Base-by-base conservation (phyloP, 2,329 filamentous ascomycete genomes). In the Neofusicoccum parvum region DNA sequence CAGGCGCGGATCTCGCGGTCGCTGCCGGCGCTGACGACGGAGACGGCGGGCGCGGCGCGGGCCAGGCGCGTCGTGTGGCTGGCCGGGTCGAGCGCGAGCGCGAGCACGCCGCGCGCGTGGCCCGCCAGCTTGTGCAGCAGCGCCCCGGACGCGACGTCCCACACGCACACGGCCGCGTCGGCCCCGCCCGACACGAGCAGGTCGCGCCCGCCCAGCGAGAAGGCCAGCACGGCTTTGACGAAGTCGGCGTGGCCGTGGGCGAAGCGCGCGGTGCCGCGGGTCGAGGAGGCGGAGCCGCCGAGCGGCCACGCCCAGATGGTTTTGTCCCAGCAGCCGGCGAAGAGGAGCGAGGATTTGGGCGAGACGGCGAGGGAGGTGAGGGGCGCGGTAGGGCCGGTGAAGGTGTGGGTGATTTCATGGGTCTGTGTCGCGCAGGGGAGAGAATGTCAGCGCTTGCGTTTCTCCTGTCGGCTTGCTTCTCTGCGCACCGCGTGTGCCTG, bases 241-340 rank as follows among this genome's bases (percentile, higher is more conserved):
- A 99, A 99, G 79, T 99, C 95, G 1, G 86, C 83, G 77, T 98
- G 94, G 4, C 92, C 93, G 54, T 46, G 23, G 46, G 37, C 17
- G 48, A 65, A 58, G 43, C 41, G 56, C 15, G 56, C 41, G 3
- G 56, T 9, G 62, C 50, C 62, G 23, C 66, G 37, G 23, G 66
- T 46, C 39, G 54, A 36, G 3, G 54, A 12, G n/a, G 64, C 23
- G 14, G 67, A 32, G 43, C n/a, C 15, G 3, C 36, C 17, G 7
- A 66, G 27, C 1, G 72, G 85, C 91, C 92, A 97, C 37, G 90
- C 91, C 89, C 93, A 97, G 66, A 98, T 86, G 20, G 87, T 85
- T 80, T 96, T 97, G 80, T 99, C 94, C 95, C 95, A 99, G 66
- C 90, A 95, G 39, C 94, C 94, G 27, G 92, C 92, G 76, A 92